These are phyloP conservation scores for Aspergillus campestris DNA, from an alignment of 495 filamentous ascomycete genomes.

Conservation along the genomic window DNA sequence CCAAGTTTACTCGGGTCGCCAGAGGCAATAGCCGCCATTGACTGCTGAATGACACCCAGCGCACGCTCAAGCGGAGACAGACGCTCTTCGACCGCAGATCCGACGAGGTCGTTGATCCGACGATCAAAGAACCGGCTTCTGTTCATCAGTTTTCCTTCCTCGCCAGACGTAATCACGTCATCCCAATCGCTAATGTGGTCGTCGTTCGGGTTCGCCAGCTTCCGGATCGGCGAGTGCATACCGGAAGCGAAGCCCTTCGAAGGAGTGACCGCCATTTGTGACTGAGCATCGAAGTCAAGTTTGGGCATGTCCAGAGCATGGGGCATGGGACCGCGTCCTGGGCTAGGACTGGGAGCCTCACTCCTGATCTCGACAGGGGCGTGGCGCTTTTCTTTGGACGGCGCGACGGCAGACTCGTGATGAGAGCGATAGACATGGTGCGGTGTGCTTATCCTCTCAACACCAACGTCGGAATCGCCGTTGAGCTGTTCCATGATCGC, in stretches of 20 bases:
- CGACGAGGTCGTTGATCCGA: slow-evolving; percentile 78
- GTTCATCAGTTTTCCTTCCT: slow-evolving; percentile 69
- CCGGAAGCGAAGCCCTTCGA: slow-evolving; percentile 27
- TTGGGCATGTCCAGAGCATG: slow-evolving; percentile 38
- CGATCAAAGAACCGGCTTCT: slow-evolving; percentile 77
- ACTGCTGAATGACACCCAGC: slow-evolving; percentile 65
- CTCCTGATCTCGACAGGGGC: slow-evolving; percentile 50
- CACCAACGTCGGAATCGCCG: slow-evolving; percentile 60
- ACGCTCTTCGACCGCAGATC: slow-evolving; percentile 63
- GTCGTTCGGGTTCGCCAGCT: slow-evolving; percentile 56
- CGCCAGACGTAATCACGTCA: slow-evolving; percentile 70
- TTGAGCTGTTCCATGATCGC: slow-evolving; percentile 78
- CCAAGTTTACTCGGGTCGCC: slow-evolving; percentile 28
- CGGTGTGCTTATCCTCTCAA: slow-evolving; percentile 51
- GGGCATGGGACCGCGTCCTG: slow-evolving; percentile 46
- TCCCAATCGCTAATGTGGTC: slow-evolving; percentile 84
- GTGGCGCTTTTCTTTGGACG: slow-evolving; percentile 48
- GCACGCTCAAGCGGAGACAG: slow-evolving; percentile 70
- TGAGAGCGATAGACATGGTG: slow-evolving; percentile 30
- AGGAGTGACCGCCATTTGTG: slow-evolving; percentile 33
- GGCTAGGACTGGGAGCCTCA: slow-evolving; percentile 71
- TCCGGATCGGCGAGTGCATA: slow-evolving; percentile 51
- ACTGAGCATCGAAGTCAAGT: slow-evolving; percentile 34
- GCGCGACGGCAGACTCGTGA: slow-evolving; percentile 30
- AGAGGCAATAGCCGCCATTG: slow-evolving; percentile 44